Base-by-base conservation (phyloP, 441 rosid species). In the Gossypium lobatum region DNA sequence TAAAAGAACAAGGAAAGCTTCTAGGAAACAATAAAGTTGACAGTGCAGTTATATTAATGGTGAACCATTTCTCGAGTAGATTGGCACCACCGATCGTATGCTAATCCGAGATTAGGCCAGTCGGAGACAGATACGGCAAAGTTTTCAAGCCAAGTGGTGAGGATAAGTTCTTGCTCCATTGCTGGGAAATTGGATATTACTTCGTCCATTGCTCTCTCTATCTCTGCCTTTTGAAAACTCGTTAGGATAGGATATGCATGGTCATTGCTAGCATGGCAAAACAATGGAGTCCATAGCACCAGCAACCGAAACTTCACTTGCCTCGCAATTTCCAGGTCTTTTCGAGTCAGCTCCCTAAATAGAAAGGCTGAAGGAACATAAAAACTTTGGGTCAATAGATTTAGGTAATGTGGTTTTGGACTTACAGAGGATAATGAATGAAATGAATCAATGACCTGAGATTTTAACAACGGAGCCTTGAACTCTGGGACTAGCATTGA, bases 21-120 rank as follows among this genome's bases (percentile, higher is more conserved):
- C 64, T 20, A 18, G 34, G 34, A 58, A 58, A 46, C 14, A 25
- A 20, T 20, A 11, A 17, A 17, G 46, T 11, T 14, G 34, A 45
- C 21, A 1, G 45, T 21, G 34, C 28, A 5, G 10, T 64, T 64
- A 11, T 6, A 11, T 21, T n/a, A 5, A 21, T 14, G 34, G 71
- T 46, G 37, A 45, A 80, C 74, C 48, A 85, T 80, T 31, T 81
- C 74, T 71, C 95, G 92, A 74, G 91, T 85, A 21, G 74, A 79
- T 26, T 80, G 83, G 79, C 93, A 93, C 96, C 96, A 93, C 6
- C 91, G 93, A 62, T 93, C 88, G 34, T 88, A 89, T 34, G 90
- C 73, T 8, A 37, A 71, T 53, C 85, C 86, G 45, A 91, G 95
- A 76, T 93, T 87, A 0, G 96, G 96, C 95, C 97, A 93, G 54